These are phyloP conservation scores for Thermothelomyces thermophilus DNA, from an alignment of 2,329 filamentous ascomycete genomes.

Conservation along the genomic window DNA sequence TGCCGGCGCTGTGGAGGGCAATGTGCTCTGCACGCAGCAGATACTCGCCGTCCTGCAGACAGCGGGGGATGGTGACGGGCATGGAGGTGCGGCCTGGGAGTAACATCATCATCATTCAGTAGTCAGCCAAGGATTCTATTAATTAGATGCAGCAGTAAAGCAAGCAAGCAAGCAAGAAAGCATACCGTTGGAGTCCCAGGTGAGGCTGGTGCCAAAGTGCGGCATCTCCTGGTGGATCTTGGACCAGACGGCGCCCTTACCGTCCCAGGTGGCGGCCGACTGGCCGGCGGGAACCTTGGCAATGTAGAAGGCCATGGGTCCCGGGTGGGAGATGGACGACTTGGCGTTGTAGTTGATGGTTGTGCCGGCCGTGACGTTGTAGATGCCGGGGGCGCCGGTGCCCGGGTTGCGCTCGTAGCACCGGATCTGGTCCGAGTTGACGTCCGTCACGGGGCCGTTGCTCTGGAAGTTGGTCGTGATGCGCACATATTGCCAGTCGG, in stretches of 20 bases:
- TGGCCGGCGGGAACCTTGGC: slow-evolving; percentile 35
- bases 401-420: slow-evolving; percentile 41
- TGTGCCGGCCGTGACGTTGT: slow-evolving; percentile 39
- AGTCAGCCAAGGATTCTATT: too few relatives aligned
- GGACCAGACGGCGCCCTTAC: slow-evolving; percentile 35
- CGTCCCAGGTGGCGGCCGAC: slow-evolving; percentile 34
- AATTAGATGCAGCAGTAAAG: too few relatives aligned
- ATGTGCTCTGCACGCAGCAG: slow-evolving; percentile 44
- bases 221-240: slow-evolving; percentile 41
- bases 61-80: slow-evolving; percentile 37
- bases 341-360: slow-evolving; percentile 40
- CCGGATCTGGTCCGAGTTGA: slow-evolving; percentile 41
- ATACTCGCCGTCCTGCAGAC: slow-evolving; percentile 43
- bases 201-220: slow-evolving; percentile 32
- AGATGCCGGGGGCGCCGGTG: slow-evolving; percentile 35
- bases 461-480: slow-evolving; percentile 44
- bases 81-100: slow-evolving; percentile 28
- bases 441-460: slow-evolving; percentile 44
- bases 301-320: slow-evolving; percentile 36
- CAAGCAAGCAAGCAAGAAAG: neutral
- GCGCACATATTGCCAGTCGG: slow-evolving; percentile 42
- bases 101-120: too few relatives aligned
- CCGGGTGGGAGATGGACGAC: slow-evolving; percentile 37
- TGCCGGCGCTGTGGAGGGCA: slow-evolving; percentile 38
- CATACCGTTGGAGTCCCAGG: slow-evolving; percentile 36